phyloP scores from a whole-genome alignment of 2,329 filamentous ascomycete species.

The Arthrinium puccinioides region DNA sequence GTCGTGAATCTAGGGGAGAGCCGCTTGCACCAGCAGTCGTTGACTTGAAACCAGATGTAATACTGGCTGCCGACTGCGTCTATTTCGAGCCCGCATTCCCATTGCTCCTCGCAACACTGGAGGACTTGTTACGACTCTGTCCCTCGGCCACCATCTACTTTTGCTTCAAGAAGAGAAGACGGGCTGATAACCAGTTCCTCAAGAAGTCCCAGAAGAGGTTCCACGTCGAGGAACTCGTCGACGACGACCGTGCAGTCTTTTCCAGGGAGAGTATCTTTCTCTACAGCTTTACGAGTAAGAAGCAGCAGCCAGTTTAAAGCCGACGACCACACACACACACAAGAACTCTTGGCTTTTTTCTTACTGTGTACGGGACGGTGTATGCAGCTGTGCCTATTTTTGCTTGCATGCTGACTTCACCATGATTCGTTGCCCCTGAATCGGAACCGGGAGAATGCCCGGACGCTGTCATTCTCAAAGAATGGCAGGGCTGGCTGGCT shows the following conservation, averaged over 20 bases:
- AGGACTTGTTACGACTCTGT: conserved; percentile 66
- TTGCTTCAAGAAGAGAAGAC: conserved; percentile 88
- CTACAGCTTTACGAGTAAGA: conserved; percentile 45
- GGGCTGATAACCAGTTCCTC: conserved; percentile 71
- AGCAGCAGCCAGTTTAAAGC: too few relatives aligned
- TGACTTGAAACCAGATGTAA: conserved; percentile 61
- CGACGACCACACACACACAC: too few relatives aligned
- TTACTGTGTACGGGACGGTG: too few relatives aligned
- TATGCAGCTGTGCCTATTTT: too few relatives aligned
- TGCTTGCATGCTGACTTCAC: background rate
- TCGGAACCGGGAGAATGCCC: too few relatives aligned
- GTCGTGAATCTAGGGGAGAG: conserved; percentile 48
- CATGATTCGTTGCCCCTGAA: background rate
- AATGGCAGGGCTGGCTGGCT: too few relatives aligned
- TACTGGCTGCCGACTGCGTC: conserved; percentile 93
- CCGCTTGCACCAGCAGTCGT: conserved; percentile 45
- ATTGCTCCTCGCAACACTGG: conserved; percentile 70
- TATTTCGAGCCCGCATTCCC: conserved; percentile 97
- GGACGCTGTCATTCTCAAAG: too few relatives aligned
- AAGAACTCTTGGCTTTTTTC: too few relatives aligned
- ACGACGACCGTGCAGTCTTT: conserved; percentile 52
- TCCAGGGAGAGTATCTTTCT: conserved; percentile 53
- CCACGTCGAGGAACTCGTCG: conserved; percentile 51
- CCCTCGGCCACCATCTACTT: conserved; percentile 63
- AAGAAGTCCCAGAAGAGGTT: conserved; percentile 64